Base-by-base conservation (phyloP, 139 green algal species). In the Spirogloea muscicola region DNA sequence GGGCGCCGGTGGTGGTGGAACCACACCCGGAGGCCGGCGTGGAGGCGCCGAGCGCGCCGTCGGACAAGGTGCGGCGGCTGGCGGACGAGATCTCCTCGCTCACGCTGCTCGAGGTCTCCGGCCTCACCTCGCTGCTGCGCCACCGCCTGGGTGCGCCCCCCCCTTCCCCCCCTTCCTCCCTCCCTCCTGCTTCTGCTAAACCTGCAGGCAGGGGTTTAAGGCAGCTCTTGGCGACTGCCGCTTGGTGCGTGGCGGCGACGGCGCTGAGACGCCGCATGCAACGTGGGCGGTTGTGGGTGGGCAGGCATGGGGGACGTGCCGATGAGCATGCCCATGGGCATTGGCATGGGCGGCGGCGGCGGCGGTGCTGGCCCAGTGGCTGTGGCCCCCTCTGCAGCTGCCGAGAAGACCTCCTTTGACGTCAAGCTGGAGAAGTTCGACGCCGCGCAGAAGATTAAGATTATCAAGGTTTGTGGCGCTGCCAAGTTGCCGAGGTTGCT, bases 401-500 rank as follows among this genome's bases (percentile, higher is more conserved):
- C 68, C 29, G 68, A 69, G 40, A 93, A 98, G 83, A 98, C 92
- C 0, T 89, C 91, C 68, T 98, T 97, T 77, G 85, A 91, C 9
- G 74, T 98, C 0, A 97, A 97, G 83, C 90, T 99, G 3, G 91
- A 95, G 1, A 85, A 88, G 6, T 98, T 96, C 76, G 88, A 90
- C 21, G 84, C 91, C 1, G 87, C 90, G 5, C 81, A 87, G 65
- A 99, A 98, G 82, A 96, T 99, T 74, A 98, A 97, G 86, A 86
- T 99, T 33, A 99, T 99, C 86, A 99, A 99, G n/a, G n/a, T n/a
- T n/a, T n/a, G n/a, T n/a, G n/a, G n/a, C n/a, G n/a, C n/a, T n/a
- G n/a, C n/a, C n/a, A n/a, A n/a, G n/a, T n/a, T n/a, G n/a, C n/a
- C n/a, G n/a, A n/a, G n/a, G n/a, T n/a, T n/a, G n/a, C n/a, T n/a